Percentiles rank a stretch among this genome's conserved stretches.
phyloP scores from a whole-genome alignment of 768 basidiomycete genomes.

The Mycena capillaripes region DNA sequence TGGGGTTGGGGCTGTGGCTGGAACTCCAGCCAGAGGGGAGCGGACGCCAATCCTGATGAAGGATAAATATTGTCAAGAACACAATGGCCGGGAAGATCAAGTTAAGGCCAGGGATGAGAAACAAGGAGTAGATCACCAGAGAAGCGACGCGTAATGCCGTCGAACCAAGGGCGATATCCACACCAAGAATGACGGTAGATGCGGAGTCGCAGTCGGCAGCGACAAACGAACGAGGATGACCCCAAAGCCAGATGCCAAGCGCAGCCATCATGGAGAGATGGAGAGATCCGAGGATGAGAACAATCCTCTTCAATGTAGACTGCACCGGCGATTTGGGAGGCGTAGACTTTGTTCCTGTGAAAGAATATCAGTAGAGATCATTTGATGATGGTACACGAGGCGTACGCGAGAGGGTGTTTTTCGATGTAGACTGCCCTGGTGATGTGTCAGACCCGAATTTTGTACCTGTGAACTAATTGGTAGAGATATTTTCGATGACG shows the following conservation, averaged over 20 bases:
- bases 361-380: too few relatives aligned
- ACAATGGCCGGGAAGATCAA: neutral
- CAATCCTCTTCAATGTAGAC: neutral
- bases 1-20: too few relatives aligned
- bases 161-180: neutral
- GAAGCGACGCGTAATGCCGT: neutral
- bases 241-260: neutral
- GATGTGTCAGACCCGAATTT: neutral
- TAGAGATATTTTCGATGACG: too few relatives aligned
- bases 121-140: neutral
- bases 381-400: too few relatives aligned
- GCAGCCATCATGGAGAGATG: neutral
- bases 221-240: constrained; percentile 6
- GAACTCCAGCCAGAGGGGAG: too few relatives aligned
- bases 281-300: neutral
- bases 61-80: neutral
- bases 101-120: neutral
- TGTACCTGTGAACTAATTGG: too few relatives aligned
- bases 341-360: too few relatives aligned
- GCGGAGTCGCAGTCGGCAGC: neutral
- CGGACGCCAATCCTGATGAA: neutral
- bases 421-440: neutral
- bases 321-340: too few relatives aligned
- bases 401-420: too few relatives aligned
- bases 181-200: neutral